phyloP scores from a whole-genome alignment of 1,284 basidiomycete species.

The Exobasidium rhododendri region DNA sequence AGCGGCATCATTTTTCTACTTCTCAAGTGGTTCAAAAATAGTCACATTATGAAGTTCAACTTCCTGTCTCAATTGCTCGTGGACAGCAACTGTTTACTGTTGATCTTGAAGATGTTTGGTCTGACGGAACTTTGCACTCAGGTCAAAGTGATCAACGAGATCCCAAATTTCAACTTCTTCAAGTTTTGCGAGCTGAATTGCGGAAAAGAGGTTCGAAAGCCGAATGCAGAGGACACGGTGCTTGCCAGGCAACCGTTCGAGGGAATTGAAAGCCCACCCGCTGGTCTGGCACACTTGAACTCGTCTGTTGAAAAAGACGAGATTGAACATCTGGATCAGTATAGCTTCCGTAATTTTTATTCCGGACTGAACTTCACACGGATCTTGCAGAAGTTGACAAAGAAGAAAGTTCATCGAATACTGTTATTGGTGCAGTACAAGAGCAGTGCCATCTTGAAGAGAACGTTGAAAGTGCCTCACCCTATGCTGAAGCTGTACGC shows the following conservation, averaged over 20 bases:
- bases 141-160: conserved; percentile 83
- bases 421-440: conserved; percentile 97
- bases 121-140: conserved; percentile 81
- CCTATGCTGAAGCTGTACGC: conserved; percentile 90
- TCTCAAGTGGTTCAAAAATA: conserved; percentile 95
- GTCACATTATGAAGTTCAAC: conserved; percentile 92
- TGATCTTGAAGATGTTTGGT: conserved; percentile 97
- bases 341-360: conserved; percentile 98
- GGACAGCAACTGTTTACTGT: conserved; percentile 88
- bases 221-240: conserved; percentile 55
- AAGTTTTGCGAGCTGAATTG: conserved; percentile 77
- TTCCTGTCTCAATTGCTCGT: conserved; percentile 89
- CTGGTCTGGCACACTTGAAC: conserved; percentile 2
- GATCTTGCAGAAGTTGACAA: conserved; percentile 96
- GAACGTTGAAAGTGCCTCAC: conserved; percentile 88
- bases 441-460: conserved; percentile 81
- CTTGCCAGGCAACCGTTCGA: conserved; percentile 10
- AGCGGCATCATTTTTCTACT: conserved; percentile 87
- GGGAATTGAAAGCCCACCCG: conserved; percentile 1
- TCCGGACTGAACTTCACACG: conserved; percentile 96
- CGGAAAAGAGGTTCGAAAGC: conserved; percentile 30
- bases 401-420: conserved; percentile 88
- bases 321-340: conserved; percentile 83
- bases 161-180: conserved; percentile 80
- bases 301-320: conserved; percentile 54